Base-by-base conservation (phyloP, 805 yeast species). In the Candida sithepensis region DNA sequence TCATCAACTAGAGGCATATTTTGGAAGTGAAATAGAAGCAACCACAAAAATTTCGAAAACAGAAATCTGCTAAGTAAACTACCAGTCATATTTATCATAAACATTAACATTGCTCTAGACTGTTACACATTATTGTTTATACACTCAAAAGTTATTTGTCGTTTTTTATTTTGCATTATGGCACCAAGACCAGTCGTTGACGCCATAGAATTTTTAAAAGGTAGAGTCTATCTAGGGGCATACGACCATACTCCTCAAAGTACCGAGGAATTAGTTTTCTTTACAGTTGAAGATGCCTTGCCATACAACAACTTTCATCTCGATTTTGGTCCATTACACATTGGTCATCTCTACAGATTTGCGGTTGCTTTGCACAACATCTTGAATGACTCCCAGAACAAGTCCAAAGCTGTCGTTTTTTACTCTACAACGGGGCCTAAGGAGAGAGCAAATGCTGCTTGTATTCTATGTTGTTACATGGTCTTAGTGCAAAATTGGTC, bases 401-500 rank as follows among this genome's bases (percentile, higher is more conserved):
- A 85, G 54, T 85, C 87, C 32, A 90, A 88, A 60, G 96, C 96
- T 2, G 88, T 94, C 19, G 96, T 92, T 3, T 85, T 92, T 58
- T 94, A 88, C 66, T 88, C 97, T 13, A 76, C 90, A 1, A 82
- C 92, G 0, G 82, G 87, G 28, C 80, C 96, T 1, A 82, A 85
- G 52, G 84, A 84, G 54, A 71, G 99, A 58, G 83, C 97, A 6
- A 94, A 94, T 61, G 95, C 98, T 16, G 97, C 98, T 3, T 90
- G 98, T 66, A 73, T 94, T 52, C 72, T 94, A 44, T 88, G 96
- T 54, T 89, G 97, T 60, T 94, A 94, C 68, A 90, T 94, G 97
- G 78, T 94, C 1, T 69, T 94, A 46, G 92, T 94, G 16, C 99
- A 94, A 64, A 84, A 89, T 13, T 94, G 99, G 99, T 89, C 97